Conservation (phyloP, 2,329 filamentous ascomycete genomes). For the Elsinoe australis region DNA sequence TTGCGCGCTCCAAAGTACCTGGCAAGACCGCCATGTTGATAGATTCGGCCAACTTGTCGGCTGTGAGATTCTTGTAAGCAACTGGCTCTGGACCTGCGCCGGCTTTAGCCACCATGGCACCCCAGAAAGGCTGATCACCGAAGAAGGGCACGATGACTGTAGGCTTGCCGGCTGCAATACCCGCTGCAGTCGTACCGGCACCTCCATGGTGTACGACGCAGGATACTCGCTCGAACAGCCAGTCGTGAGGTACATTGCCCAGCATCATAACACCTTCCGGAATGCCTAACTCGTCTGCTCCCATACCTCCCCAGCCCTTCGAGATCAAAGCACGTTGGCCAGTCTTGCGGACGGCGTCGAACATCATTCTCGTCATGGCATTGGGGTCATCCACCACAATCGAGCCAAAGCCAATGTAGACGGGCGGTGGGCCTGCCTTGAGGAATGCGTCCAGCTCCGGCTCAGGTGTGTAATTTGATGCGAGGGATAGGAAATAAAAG, state of each 20-base stretch:
- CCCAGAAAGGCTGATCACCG: constrained; percentile 50
- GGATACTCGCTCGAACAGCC: constrained; percentile 50
- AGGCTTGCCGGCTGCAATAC: constrained; percentile 42
- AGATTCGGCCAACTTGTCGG: constrained; percentile 34
- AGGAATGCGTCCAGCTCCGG: constrained; percentile 62
- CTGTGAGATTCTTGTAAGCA: constrained; percentile 35
- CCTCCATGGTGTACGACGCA: constrained; percentile 54
- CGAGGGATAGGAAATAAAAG: constrained; percentile 67
- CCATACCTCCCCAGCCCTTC: constrained; percentile 48
- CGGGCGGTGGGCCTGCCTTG: constrained; percentile 60
- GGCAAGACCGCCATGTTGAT: constrained; percentile 36
- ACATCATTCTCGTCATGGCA: constrained; percentile 61
- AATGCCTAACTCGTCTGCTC: constrained; percentile 34
- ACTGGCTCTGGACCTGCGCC: constrained; percentile 33
- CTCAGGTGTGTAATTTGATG: constrained; percentile 58
- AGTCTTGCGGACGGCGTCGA: constrained; percentile 55
- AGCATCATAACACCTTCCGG: constrained; percentile 44
- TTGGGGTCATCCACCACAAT: constrained; percentile 74
- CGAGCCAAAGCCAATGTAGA: constrained; percentile 78
- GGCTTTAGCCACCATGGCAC: constrained; percentile 50
- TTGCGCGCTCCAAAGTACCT: constrained; percentile 30
- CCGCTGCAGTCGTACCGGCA: constrained; percentile 50
- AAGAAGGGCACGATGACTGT: constrained; percentile 51
- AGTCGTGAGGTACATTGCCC: constrained; percentile 51
- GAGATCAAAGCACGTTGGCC: constrained; percentile 49